Base-by-base conservation (phyloP, 257 asterid species). In the Nicotiana undulata region DNA sequence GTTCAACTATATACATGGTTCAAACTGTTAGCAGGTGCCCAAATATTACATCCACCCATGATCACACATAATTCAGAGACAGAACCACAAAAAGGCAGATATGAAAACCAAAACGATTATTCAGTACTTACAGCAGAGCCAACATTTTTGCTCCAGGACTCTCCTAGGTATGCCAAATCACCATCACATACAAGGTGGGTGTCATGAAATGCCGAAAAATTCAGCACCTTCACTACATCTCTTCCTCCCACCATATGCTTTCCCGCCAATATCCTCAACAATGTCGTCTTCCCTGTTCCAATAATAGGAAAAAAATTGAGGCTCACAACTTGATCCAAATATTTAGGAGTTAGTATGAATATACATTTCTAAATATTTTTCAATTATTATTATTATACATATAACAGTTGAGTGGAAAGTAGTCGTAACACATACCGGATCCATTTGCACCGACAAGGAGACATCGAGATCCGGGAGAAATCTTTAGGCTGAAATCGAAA, bases 371-470 rank as follows among this genome's bases (percentile, higher is more conserved):
- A 9, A 66, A 18, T 12, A 51, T 51, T 51, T 51, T 51, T 51
- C 56, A 51, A 51, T 51, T n/a, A n/a, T n/a, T n/a, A n/a, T n/a
- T 17, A 65, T 37, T 40, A 40, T 18, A 65, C 9, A 55, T 18
- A 55, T 55, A 17, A 40, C 2, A 17, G 3, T 55, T 17, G 60
- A 44, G 37, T 49, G 31, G 31, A 15, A 66, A 75, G 46, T 37
- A 3, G 51, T 3, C 20, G 17, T 20, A 24, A 12, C 40, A 17
- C 61, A 3, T 74, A 95, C 99, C 99, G 55, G 99, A 93, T 88
- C 99, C 99, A 84, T 95, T 95, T 76, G 99, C 97, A 87, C 98
- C 99, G 81, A 95, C 89, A 70, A 95, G 98, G 70, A 95, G 98
- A 84, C 97, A 90, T 40, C 98, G 96, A 75, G 99, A 92, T 86